A percentile compares a stretch with the other conserved stretches of the same genome.
phyloP scores from a whole-genome alignment of 192 early-diverging fungal genomes.

The Coemansia sp. region DNA sequence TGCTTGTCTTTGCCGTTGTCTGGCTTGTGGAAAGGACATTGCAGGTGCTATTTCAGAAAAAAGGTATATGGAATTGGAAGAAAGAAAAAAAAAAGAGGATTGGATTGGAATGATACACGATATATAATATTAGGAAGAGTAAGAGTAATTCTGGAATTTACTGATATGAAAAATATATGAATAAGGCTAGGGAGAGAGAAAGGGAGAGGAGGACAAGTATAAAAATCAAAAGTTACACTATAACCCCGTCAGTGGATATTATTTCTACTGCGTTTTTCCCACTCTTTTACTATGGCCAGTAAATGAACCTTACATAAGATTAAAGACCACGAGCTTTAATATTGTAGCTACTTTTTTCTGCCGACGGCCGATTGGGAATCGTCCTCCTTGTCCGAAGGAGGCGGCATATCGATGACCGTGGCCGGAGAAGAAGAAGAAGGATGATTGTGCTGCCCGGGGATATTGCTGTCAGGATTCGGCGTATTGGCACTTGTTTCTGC shows the following conservation, averaged over 20 bases:
- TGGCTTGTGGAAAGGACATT: constrained; percentile 20
- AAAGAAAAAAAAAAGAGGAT: not conserved
- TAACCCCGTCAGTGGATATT: no score
- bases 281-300: no score
- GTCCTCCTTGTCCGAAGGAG: not conserved
- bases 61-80: not conserved
- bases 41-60: not conserved
- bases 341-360: not conserved
- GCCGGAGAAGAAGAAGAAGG: not conserved
- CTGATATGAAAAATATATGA: no score
- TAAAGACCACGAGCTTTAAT: no score
- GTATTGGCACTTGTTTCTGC: not conserved
- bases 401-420: constrained; percentile 3
- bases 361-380: not conserved
- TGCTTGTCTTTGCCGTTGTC: constrained; percentile 11
- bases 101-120: no score
- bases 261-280: no score
- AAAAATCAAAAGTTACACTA: no score
- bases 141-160: no score
- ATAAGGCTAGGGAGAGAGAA: no score
- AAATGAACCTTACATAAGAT: no score
- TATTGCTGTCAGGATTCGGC: not conserved
- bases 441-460: not conserved
- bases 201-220: no score
- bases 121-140: no score